A percentile compares a stretch with the other conserved stretches of the same genome.
phyloP scores from a whole-genome alignment of 768 basidiomycete species.

The Kwoniella bestiolae region DNA sequence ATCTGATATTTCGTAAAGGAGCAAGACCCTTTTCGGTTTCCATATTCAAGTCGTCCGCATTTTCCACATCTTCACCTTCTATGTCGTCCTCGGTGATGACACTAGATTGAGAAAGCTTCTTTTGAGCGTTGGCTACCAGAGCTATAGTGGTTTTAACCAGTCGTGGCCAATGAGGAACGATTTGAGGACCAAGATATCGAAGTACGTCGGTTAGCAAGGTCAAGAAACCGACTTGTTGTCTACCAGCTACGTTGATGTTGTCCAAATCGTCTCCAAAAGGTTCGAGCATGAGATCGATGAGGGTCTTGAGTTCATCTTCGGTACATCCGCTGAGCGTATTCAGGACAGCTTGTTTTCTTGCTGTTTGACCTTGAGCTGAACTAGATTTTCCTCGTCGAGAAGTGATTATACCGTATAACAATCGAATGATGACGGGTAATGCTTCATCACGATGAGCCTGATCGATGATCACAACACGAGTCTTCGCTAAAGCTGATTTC shows the following conservation, averaged over 20 bases:
- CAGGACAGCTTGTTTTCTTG: conserved; percentile 76
- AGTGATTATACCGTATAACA: conserved; percentile 86
- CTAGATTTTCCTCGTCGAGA: conserved; percentile 70
- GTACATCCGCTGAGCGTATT: conserved; percentile 71
- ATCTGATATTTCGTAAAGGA: conserved; percentile 70
- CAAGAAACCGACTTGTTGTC: conserved; percentile 80
- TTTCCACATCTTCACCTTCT: conserved; percentile 57
- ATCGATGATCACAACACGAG: conserved; percentile 59
- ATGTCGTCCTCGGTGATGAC: conserved; percentile 40
- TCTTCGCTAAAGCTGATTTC: conserved; percentile 19
- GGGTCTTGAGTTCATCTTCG: conserved; percentile 71
- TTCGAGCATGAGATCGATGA: conserved; percentile 85
- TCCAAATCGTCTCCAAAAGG: conserved; percentile 61
- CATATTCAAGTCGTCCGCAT: conserved; percentile 58
- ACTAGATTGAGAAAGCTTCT: conserved; percentile 58
- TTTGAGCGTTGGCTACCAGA: conserved; percentile 70
- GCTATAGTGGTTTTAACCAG: conserved; percentile 72
- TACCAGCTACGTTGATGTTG: conserved; percentile 35
- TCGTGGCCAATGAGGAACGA: conserved; percentile 72
- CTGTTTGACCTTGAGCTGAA: conserved; percentile 65
- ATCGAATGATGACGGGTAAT: conserved; percentile 70
- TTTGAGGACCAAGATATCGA: conserved; percentile 75
- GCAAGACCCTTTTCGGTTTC: conserved; percentile 57
- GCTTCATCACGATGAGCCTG: conserved; percentile 67
- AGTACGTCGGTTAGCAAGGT: conserved; percentile 82